phyloP scores from a whole-genome alignment of 2,329 filamentous ascomycete species.

The Cladosporium oxysporum region DNA sequence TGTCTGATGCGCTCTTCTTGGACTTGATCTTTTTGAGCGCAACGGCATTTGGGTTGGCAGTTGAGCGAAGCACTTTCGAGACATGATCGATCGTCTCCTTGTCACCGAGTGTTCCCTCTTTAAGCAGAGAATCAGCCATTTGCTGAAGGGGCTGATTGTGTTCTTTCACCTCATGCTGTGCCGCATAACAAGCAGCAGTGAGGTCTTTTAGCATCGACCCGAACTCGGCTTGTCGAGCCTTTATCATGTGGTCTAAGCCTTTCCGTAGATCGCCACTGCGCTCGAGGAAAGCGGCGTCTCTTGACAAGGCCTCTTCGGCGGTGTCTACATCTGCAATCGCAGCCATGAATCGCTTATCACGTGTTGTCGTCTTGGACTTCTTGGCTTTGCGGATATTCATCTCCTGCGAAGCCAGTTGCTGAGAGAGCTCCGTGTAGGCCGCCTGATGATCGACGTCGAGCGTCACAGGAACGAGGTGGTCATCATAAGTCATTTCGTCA shows the following conservation, averaged over 20 bases:
- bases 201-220: neutral
- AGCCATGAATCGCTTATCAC: constrained; percentile 47
- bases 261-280: neutral
- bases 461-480: constrained; percentile 47
- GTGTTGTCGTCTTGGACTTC: constrained; percentile 35
- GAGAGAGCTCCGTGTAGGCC: constrained; percentile 58
- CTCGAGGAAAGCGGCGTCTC: constrained; percentile 37
- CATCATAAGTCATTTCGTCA: constrained; percentile 46
- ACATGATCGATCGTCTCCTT: neutral
- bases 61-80: neutral
- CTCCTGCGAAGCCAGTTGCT: constrained; percentile 54
- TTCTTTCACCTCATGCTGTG: neutral
- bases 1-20: neutral
- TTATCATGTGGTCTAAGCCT: constrained; percentile 22
- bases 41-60: neutral
- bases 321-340: constrained; percentile 49
- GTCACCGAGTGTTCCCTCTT: neutral
- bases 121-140: neutral
- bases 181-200: neutral
- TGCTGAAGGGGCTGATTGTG: constrained; percentile 1
- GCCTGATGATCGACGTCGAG: constrained; percentile 52
- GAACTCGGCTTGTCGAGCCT: constrained; percentile 21
- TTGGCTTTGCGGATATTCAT: constrained; percentile 48
- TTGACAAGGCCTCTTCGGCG: constrained; percentile 57
- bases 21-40: neutral